A percentile compares a stretch with the other conserved stretches of the same genome.
Evolutionary conservation across 1,139 yeast species (phyloP).

Genomic region (Tardiomyces blankii): DNA sequence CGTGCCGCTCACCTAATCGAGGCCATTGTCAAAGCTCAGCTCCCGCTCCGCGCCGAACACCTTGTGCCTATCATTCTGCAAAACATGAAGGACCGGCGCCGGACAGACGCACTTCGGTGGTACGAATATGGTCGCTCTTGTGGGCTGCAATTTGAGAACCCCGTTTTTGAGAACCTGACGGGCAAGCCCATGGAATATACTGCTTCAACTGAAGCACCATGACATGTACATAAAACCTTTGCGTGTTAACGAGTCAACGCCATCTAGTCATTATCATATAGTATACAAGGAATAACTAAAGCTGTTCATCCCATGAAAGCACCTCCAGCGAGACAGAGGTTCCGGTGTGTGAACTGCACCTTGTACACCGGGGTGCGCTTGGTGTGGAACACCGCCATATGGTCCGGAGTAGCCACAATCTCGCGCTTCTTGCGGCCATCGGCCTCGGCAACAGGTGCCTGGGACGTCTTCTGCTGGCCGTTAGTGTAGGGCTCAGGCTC

Average conservation of each 20-base stretch:
- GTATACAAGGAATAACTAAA: too few relatives aligned
- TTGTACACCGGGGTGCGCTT: constrained; percentile 90
- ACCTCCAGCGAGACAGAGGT: constrained; percentile 88
- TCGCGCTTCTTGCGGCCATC: constrained; percentile 49
- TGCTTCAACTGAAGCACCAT: too few relatives aligned
- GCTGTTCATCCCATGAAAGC: constrained; percentile 41
- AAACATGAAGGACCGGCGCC: not conserved
- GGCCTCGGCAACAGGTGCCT: constrained; percentile 9
- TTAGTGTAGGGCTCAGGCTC: constrained; percentile 59
- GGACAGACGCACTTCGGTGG: not conserved
- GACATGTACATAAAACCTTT: too few relatives aligned
- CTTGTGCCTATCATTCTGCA: constrained; percentile 6
- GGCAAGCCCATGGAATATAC: too few relatives aligned
- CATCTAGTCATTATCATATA: too few relatives aligned
- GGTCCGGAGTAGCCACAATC: constrained; percentile 73
- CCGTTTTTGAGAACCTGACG: not conserved
- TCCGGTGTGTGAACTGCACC: constrained; percentile 84
- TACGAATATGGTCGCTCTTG: not conserved
- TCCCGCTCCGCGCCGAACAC: constrained; percentile 10
- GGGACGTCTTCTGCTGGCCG: constrained; percentile 2
- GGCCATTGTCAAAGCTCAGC: constrained; percentile 2
- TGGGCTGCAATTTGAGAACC: not conserved
- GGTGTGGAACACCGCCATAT: constrained; percentile 88
- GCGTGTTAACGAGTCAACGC: too few relatives aligned
- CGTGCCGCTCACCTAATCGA: constrained; percentile 7